Base-by-base conservation (phyloP, 2,329 filamentous ascomycete species). In the Cladosporium sp. region DNA sequence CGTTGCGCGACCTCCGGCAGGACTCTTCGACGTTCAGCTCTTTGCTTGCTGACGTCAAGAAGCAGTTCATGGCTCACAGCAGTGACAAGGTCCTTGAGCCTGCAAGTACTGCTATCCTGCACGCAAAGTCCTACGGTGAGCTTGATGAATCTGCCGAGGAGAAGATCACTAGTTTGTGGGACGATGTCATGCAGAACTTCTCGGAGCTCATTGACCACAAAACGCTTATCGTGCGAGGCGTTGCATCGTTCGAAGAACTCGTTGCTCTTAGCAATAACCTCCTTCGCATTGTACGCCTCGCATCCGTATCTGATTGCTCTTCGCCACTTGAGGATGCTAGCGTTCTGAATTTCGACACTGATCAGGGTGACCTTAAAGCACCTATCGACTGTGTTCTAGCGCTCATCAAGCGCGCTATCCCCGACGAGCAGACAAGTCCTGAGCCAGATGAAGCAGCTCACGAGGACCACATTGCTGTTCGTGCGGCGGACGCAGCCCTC, bases 51-150 rank as follows among this genome's bases (percentile, higher is more conserved):
- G 93, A 97, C 73, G 92, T 98, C 71, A 93, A 91, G 77, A 92
- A 92, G 66, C 95, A 99, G 72, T 98, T 99, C 79, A 88, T 91
- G 72, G 88, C 92, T n/a, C 95, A 99, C 74, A 91, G 91, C 52
- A 92, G 96, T 73, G 90, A 91, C 72, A 86, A 87, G 64, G 93
- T 98, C 21, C 83, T 99, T 55, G 88, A 88, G 12, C 93, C 97
- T 77, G 94, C 93, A 16, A 90, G 91, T 31, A 85, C 88, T 26
- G 91, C 93, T 5, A 86, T 99, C 44, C 80, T 97, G 35, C 92
- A 96, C 75, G 93, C 94, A 10, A 89, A 91, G 69, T 89, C 89
- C 67, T 94, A 92, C 68, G 92, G 95, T 67, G 94, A 97, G 74
- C 86, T 97, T 37, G 91, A 93, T 70, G 95, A 99, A 72, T 81